Conservation (phyloP, 1,139 yeast species). For the Magnusiomyces magnusii region DNA sequence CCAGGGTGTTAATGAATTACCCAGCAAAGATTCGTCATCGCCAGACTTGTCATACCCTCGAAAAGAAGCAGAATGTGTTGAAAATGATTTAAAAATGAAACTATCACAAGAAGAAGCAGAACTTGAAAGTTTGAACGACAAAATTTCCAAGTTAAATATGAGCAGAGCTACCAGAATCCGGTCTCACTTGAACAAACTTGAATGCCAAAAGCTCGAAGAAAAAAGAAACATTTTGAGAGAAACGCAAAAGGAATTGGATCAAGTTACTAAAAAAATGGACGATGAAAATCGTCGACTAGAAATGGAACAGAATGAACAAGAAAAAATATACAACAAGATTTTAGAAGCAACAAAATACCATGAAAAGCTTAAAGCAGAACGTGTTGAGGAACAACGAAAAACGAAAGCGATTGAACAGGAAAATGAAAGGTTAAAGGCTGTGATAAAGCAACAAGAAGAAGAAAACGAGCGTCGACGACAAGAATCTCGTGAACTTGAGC, state of each 20-base stretch:
- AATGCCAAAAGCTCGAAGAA: conserved; percentile 13
- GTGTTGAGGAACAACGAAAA: conserved; percentile 21
- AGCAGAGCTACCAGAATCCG: background rate
- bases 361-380: conserved; percentile 21
- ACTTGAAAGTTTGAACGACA: conserved; percentile 4
- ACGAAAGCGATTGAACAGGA: conserved; percentile 10
- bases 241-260: conserved; percentile 21
- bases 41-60: no score
- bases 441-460: conserved; percentile 18
- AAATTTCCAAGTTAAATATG: background rate
- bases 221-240: conserved; percentile 5
- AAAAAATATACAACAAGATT: conserved; percentile 21
- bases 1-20: no score
- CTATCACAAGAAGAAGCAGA: conserved; percentile 9
- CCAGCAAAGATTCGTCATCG: no score
- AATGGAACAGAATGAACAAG: conserved; percentile 19
- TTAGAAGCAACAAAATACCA: conserved; percentile 20
- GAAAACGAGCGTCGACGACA: conserved; percentile 17
- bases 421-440: conserved; percentile 17
- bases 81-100: background rate
- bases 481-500: conserved; percentile 10
- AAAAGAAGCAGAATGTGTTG: no score
- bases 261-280: conserved; percentile 17
- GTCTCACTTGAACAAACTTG: background rate
- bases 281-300: conserved; percentile 12